Base-by-base conservation (phyloP, 306 rosid species). In the Dalbergia cochinchinensis region DNA sequence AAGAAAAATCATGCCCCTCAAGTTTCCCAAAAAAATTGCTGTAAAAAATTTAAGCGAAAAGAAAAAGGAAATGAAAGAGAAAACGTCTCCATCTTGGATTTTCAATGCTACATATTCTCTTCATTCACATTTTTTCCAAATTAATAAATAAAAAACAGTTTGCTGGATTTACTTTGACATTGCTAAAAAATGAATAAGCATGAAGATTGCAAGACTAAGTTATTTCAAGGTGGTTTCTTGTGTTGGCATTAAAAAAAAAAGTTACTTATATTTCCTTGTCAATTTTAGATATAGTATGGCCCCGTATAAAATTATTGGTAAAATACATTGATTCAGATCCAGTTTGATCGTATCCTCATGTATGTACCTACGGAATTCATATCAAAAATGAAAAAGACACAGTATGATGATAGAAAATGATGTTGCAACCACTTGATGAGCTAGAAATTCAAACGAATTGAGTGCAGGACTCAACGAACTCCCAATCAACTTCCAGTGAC, bases 401-500 rank as follows among this genome's bases (percentile, higher is more conserved):
- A 45, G 4, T 1, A 26, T 51, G 65, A 16, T 18, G 57, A 12
- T 50, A 51, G 80, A 76, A 65, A 65, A 19, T 19, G 73, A 65
- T 65, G 73, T 65, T 54, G 35, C 55, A 65, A 65, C 66, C 45
- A 77, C 74, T 77, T 50, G 45, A 65, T 22, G 12, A 7, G 10
- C 33, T 63, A 50, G 39, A 60, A 75, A 76, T 76, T 76, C 45
- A 74, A 74, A 19, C n/a, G 6, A 60, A 42, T 74, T 44, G 33
- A 60, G 45, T 44, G 68, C 7, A 59, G 42, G 69, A 42, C 57
- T 41, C 41, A 13, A 14, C 15, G 44, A 74, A 44, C 16, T 42
- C 39, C 11, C 4, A 19, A 4, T 65, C 44, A n/a, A 15, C 50
- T 13, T 41, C 3, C 9, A 19, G 0, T 74, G 6, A 45, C 47